A percentile compares a stretch with the other conserved stretches of the same genome.
These are phyloP conservation scores for Graphilbum ipis-grandicollis DNA, from an alignment of 2,329 filamentous ascomycete genomes.

Conservation along the genomic window DNA sequence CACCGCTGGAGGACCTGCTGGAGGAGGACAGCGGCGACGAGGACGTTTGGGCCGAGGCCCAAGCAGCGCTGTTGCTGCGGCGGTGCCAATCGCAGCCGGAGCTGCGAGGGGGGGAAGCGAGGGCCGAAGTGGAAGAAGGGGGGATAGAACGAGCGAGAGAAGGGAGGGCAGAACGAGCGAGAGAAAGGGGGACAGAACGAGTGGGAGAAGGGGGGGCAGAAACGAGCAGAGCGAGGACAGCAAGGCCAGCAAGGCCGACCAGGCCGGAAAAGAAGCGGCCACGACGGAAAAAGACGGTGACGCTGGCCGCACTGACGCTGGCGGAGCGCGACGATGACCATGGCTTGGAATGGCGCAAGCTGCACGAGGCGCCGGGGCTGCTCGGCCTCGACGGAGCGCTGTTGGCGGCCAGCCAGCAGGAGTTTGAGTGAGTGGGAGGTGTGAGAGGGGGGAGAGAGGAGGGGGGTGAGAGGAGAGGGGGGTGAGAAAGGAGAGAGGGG, in stretches of 20 bases:
- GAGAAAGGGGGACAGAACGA: too few relatives aligned
- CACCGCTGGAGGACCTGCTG: conserved; percentile 37
- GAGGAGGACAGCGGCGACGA: conserved; percentile 35
- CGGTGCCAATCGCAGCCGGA: conserved; percentile 65
- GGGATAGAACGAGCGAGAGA: too few relatives aligned
- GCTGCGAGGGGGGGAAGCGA: conserved; percentile 35
- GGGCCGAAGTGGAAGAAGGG: conserved; percentile 33
- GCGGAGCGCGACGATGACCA: too few relatives aligned
- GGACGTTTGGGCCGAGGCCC: conserved; percentile 19
- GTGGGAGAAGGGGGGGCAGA: too few relatives aligned
- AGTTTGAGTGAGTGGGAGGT: conserved; percentile 55
- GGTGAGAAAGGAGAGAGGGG: too few relatives aligned
- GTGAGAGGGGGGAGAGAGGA: too few relatives aligned
- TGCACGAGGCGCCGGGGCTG: conserved; percentile 11
- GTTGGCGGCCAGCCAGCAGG: conserved; percentile 65
- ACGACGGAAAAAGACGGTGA: conserved; percentile 18
- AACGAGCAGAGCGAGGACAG: too few relatives aligned
- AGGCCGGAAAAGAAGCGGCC: background rate
- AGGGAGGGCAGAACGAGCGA: too few relatives aligned
- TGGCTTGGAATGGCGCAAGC: conserved; percentile 6
- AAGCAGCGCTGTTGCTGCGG: conserved; percentile 44
- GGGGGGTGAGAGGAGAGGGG: too few relatives aligned
- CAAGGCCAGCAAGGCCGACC: background rate
- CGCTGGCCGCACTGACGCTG: conserved; percentile 33
- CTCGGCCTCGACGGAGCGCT: conserved; percentile 50